phyloP scores from a whole-genome alignment of 2,329 filamentous ascomycete genomes.

The Huntiella moniliformis region DNA sequence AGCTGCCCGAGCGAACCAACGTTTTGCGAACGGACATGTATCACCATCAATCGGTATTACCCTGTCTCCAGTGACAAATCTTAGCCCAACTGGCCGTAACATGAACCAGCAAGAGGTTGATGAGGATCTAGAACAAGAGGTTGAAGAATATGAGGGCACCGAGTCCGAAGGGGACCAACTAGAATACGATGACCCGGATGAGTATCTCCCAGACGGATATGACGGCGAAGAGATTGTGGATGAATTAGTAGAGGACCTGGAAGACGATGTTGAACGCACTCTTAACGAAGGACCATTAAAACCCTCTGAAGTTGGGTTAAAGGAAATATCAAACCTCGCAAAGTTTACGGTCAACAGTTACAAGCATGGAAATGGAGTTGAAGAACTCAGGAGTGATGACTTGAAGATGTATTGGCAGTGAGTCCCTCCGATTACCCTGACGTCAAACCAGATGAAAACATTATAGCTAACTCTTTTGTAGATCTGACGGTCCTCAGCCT shows the following conservation, averaged over 20 bases:
- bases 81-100: constrained; percentile 1
- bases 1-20: constrained; percentile 4
- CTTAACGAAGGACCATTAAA: constrained; percentile 22
- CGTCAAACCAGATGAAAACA: not conserved
- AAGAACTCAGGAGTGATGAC: constrained; percentile 56
- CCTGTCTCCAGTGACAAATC: not conserved
- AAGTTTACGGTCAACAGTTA: constrained; percentile 67
- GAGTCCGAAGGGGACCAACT: constrained; percentile 16
- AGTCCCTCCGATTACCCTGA: constrained; percentile 16
- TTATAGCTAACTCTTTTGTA: constrained; percentile 17
- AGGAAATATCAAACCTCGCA: constrained; percentile 70
- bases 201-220: constrained; percentile 14
- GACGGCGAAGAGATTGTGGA: constrained; percentile 15
- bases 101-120: constrained; percentile 2
- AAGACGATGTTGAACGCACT: constrained; percentile 17
- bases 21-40: not conserved
- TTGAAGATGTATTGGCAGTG: constrained; percentile 64
- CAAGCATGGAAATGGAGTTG: constrained; percentile 63
- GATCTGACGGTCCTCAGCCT: constrained; percentile 68
- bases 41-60: constrained; percentile 6
- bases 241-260: constrained; percentile 15
- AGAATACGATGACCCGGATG: constrained; percentile 15
- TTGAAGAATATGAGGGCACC: constrained; percentile 10
- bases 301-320: constrained; percentile 39
- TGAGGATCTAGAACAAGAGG: constrained; percentile 1